Conservation (phyloP, 495 filamentous ascomycete species). For the Coniosporium apollinis region DNA sequence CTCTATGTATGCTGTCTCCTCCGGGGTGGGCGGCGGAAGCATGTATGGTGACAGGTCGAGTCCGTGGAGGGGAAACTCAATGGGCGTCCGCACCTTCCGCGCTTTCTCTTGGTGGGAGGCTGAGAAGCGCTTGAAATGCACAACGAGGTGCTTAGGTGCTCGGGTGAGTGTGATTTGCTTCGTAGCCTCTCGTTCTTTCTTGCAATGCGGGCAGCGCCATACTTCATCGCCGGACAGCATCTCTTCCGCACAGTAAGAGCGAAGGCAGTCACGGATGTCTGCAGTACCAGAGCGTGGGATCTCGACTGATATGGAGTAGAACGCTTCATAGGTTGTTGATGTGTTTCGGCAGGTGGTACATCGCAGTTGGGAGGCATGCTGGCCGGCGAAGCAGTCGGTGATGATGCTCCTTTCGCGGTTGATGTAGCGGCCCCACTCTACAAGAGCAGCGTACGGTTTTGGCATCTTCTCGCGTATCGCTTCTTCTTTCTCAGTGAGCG, state of each 20-base stretch:
- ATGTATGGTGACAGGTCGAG: slow-evolving; percentile 48
- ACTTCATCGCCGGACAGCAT: slow-evolving; percentile 47
- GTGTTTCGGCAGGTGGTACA: slow-evolving; percentile 49
- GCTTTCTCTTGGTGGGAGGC: slow-evolving; percentile 37
- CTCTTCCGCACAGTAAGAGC: slow-evolving; percentile 52
- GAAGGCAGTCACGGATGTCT: slow-evolving; percentile 46
- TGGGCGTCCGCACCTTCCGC: slow-evolving; percentile 48
- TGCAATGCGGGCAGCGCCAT: slow-evolving; percentile 59
- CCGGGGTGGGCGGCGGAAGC: slow-evolving; percentile 22
- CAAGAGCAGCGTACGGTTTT: slow-evolving; percentile 37
- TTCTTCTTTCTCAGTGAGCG: slow-evolving; percentile 45
- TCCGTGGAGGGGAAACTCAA: slow-evolving; percentile 49
- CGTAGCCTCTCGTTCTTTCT: slow-evolving; percentile 46
- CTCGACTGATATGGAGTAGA: slow-evolving; percentile 51
- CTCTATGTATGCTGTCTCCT: slow-evolving; percentile 12
- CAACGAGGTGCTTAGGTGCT: slow-evolving; percentile 51
- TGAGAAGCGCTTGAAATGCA: slow-evolving; percentile 61
- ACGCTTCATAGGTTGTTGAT: slow-evolving; percentile 56
- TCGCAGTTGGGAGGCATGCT: slow-evolving; percentile 45
- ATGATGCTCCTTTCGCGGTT: slow-evolving; percentile 51
- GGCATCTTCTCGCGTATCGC: slow-evolving; percentile 45
- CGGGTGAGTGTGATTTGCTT: slow-evolving; percentile 61
- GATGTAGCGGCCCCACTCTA: slow-evolving; percentile 54
- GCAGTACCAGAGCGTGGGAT: slow-evolving; percentile 37
- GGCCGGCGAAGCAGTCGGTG: slow-evolving; percentile 53